Evolutionary conservation across 2,329 filamentous ascomycete genomes (phyloP), one percentile per base, ranked within the genome.

Genomic region (Ophiostoma ips): DNA sequence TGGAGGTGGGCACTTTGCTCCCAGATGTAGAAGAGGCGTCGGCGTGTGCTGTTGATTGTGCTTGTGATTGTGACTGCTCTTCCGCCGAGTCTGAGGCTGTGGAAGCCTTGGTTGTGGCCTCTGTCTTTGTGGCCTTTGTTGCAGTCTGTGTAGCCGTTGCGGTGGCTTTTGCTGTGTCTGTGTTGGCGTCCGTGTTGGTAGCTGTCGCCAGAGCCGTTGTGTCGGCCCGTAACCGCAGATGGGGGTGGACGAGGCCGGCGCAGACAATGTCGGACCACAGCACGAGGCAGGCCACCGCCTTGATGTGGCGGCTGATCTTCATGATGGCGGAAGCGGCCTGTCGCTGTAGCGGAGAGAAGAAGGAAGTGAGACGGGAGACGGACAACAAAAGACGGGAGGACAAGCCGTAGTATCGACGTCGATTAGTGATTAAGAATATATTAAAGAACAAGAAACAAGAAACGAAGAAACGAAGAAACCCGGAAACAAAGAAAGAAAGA

Each of bases 221-320:
- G 18, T 51, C 53, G 30, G 53, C 55, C 30, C 49, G 52, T 19
- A 50, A 11, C 19, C 49, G 50, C 12, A 52, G 31, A n/a, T 45
- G 36, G 19, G 54, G 53, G n/a, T 54, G 30, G 28, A 54, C 52
- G 11, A 51, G 48, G 13, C 50, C 55, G 11, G 56, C 56, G 7
- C 49, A 16, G n/a, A 38, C 55, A 24, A 55, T 15, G 43, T 58
- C 48, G 18, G 48, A 48, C 33, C 30, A 58, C 2, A 57, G 49
- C 33, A 53, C 37, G 11, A 56, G 38, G 49, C 54, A 57, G 18
- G 50, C 37, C 31, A 55, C 41, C 19, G 54, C 56, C 46, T 50
- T 45, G 3, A 55, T 24, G 33, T 46, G 53, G 48, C 38, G 36
- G 13, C 34, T 43, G 7, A 44, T 40, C 35, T 53, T 30, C 56